These are phyloP conservation scores for Zelopaecilomyces penicillatus DNA, from an alignment of 2,329 filamentous ascomycete genomes.

Conservation along the genomic window DNA sequence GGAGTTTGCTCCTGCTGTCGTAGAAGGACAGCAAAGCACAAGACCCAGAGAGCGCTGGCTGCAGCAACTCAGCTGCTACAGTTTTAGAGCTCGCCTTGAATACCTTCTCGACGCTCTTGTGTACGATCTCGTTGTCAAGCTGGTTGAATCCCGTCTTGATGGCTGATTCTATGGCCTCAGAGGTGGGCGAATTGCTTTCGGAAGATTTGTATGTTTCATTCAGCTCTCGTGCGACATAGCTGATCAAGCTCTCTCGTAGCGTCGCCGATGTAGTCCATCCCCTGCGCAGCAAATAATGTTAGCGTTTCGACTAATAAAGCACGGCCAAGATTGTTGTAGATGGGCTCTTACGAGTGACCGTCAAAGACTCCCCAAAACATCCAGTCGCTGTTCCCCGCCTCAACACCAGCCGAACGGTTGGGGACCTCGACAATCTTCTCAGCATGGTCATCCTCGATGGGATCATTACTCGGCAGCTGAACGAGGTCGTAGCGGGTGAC, in stretches of 20 bases:
- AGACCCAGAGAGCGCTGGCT: constrained; percentile 91
- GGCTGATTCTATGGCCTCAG: constrained; percentile 76
- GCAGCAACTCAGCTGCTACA: constrained; percentile 84
- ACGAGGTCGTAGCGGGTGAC: constrained; percentile 92
- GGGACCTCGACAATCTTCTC: constrained; percentile 96
- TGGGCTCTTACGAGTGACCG: constrained; percentile 68
- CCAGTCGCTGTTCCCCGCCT: constrained; percentile 66
- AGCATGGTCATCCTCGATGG: constrained; percentile 96
- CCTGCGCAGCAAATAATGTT: constrained; percentile 35
- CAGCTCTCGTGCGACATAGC: constrained; percentile 84
- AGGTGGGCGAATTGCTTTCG: constrained; percentile 53
- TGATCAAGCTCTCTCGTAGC: constrained; percentile 83
- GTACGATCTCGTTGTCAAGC: constrained; percentile 88
- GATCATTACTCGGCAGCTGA: constrained; percentile 91
- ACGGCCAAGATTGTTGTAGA: not conserved
- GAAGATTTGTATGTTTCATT: constrained; percentile 82
- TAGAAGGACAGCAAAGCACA: constrained; percentile 96
- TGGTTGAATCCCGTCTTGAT: constrained; percentile 88
- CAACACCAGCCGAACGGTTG: constrained; percentile 37
- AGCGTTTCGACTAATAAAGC: not conserved
- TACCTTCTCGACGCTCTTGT: constrained; percentile 87
- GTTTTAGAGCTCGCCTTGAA: constrained; percentile 81
- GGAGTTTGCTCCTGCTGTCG: constrained; percentile 74
- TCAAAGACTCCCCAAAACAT: constrained; percentile 99
- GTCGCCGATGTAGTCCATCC: constrained; percentile 98